phyloP scores from a whole-genome alignment of 352 stramenopile genomes.

The Globisporangium recalcitrans region DNA sequence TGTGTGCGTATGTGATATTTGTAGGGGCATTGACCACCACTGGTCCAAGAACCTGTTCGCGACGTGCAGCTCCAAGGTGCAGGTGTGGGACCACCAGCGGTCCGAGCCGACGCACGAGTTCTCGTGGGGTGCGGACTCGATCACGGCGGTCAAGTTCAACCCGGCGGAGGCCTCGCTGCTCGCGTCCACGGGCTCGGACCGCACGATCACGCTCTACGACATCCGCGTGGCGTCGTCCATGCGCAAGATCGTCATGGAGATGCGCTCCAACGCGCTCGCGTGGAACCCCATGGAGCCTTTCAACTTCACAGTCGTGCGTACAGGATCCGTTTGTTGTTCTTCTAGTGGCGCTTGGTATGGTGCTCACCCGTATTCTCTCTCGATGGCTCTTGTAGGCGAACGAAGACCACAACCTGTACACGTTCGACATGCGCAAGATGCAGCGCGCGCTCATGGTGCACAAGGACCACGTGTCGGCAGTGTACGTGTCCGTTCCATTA shows the following conservation, averaged over 20 bases:
- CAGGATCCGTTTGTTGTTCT: background rate
- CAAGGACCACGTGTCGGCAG: constrained; percentile 97
- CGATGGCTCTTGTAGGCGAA: constrained; percentile 72
- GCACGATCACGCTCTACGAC: constrained; percentile 92
- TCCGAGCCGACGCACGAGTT: constrained; percentile 92
- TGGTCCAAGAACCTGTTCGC: constrained; percentile 92
- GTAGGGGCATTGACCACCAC: constrained; percentile 97
- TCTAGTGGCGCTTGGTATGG: background rate
- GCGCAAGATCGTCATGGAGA: constrained; percentile 95
- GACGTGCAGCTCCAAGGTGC: constrained; percentile 90
- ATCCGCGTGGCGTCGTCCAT: constrained; percentile 88
- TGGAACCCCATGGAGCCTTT: constrained; percentile 99
- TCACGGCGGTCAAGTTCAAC: constrained; percentile 94
- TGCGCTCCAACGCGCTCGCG: constrained; percentile 96
- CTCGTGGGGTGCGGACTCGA: constrained; percentile 93
- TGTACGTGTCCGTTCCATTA: constrained; percentile 57
- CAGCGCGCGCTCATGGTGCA: constrained; percentile 92
- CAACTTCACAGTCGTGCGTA: constrained; percentile 95
- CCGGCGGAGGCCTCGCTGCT: constrained; percentile 94
- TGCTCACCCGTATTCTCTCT: constrained; percentile 1
- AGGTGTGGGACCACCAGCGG: constrained; percentile 94
- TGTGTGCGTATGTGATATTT: constrained; percentile 32
- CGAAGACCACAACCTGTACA: constrained; percentile 99
- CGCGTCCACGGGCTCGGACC: constrained; percentile 93
- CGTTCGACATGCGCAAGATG: constrained; percentile 99